These are phyloP conservation scores for Apiospora pterosperma DNA, from an alignment of 2,329 filamentous ascomycete genomes.

Conservation along the genomic window DNA sequence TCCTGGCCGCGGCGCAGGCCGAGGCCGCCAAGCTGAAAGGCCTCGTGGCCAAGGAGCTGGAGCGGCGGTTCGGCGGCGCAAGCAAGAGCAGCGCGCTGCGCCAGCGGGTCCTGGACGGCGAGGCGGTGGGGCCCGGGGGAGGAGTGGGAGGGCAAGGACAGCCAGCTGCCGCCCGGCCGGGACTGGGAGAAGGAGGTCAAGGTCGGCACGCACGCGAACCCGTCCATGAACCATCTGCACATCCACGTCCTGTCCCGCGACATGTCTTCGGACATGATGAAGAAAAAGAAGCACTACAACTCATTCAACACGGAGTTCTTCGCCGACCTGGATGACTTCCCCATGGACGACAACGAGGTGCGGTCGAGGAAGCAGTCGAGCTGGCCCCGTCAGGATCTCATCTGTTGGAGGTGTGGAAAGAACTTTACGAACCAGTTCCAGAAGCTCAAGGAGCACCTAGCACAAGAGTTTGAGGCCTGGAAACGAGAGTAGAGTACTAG, in stretches of 20 bases:
- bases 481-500: conserved; percentile 48
- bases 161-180: conserved; percentile 62
- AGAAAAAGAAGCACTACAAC: conserved; percentile 86
- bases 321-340: conserved; percentile 74
- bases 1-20: conserved; percentile 60
- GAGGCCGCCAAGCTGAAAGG: conserved; percentile 60
- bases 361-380: conserved; percentile 56
- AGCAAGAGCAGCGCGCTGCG: conserved; percentile 63
- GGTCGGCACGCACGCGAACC: conserved; percentile 79
- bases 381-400: conserved; percentile 58
- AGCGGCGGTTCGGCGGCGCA: conserved; percentile 60
- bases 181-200: conserved; percentile 76
- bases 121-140: conserved; percentile 38
- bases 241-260: conserved; percentile 84
- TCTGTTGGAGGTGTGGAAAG: conserved; percentile 80
- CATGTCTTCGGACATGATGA: conserved; percentile 67
- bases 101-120: conserved; percentile 63
- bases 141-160: conserved; percentile 14
- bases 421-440: conserved; percentile 74
- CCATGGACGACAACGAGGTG: conserved; percentile 62
- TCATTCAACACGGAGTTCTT: conserved; percentile 87
- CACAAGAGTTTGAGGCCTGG: conserved; percentile 73
- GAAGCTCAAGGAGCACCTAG: conserved; percentile 53
- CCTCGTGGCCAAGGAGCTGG: conserved; percentile 72
- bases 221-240: conserved; percentile 90